Conservation (phyloP, 2,329 filamentous ascomycete species). For the Botrytis elliptica region DNA sequence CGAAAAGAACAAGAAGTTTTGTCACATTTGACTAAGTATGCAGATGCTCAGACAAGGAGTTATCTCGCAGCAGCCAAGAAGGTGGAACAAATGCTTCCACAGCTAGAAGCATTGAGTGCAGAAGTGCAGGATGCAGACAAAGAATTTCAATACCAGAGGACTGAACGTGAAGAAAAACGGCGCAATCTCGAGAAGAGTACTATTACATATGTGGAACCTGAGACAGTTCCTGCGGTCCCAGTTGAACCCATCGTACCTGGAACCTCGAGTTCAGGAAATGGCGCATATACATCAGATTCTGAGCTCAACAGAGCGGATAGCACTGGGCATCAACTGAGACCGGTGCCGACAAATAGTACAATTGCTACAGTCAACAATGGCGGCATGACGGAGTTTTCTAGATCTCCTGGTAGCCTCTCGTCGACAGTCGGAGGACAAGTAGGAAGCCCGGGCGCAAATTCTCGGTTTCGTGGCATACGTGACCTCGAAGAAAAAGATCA, state of each 20-base stretch:
- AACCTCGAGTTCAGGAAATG: slow-evolving; percentile 35
- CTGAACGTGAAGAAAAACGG: slow-evolving; percentile 94
- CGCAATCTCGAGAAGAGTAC: slow-evolving; percentile 86
- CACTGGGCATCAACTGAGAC: slow-evolving; percentile 55
- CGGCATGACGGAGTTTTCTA: slow-evolving; percentile 41
- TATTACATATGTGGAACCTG: slow-evolving; percentile 68
- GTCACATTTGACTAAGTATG: slow-evolving; percentile 91
- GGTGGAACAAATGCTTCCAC: slow-evolving; percentile 81
- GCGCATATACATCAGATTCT: slow-evolving; percentile 57
- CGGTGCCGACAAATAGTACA: slow-evolving; percentile 47
- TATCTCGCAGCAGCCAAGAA: slow-evolving; percentile 83
- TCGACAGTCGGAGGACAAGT: slow-evolving; percentile 40
- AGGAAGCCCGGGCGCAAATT: slow-evolving; percentile 51
- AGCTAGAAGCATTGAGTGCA: slow-evolving; percentile 80
- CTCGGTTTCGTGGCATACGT: slow-evolving; percentile 85
- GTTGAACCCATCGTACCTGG: slow-evolving; percentile 41
- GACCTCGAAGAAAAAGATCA: slow-evolving; percentile 83
- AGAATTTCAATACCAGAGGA: slow-evolving; percentile 90
- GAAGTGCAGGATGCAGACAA: slow-evolving; percentile 95
- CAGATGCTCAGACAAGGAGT: slow-evolving; percentile 80
- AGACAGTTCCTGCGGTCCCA: slow-evolving; percentile 52
- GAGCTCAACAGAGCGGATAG: slow-evolving; percentile 74
- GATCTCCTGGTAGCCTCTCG: slow-evolving; percentile 57
- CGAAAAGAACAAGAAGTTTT: slow-evolving; percentile 96
- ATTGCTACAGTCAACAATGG: slow-evolving; percentile 38